These are phyloP conservation scores for Pichia cephalocereana DNA, from an alignment of 805 yeast species.

Conservation along the genomic window DNA sequence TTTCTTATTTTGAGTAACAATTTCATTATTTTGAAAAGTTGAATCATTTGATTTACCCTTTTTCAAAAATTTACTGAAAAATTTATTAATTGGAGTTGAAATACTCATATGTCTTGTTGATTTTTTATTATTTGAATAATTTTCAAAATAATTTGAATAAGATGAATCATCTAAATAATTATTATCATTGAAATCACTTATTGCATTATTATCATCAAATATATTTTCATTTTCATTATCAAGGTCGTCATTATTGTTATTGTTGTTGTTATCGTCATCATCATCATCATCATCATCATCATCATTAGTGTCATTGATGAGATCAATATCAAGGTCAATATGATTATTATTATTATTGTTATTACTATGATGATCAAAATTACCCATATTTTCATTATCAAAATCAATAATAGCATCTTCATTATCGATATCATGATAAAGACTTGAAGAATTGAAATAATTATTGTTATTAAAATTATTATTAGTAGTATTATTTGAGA, in stretches of 20 bases:
- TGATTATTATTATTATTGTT: no score
- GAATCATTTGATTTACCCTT: neutral
- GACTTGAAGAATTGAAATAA: neutral
- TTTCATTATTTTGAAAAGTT: no score
- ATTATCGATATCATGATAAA: neutral
- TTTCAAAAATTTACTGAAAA: slow-evolving; percentile 4
- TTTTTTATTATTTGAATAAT: neutral
- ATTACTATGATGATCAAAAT: no score
- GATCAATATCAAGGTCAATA: neutral
- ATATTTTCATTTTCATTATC: neutral
- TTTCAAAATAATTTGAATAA: neutral
- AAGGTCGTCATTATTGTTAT: no score
- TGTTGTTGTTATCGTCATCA: no score
- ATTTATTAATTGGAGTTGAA: slow-evolving; percentile 6
- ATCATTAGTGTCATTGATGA: no score
- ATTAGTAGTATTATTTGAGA: slow-evolving; percentile 1
- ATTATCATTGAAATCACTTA: slow-evolving; percentile 1
- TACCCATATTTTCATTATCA: neutral
- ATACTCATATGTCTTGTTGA: slow-evolving; percentile 11
- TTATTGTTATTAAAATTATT: no score
- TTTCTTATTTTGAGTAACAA: slow-evolving; percentile 18
- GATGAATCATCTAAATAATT: neutral
- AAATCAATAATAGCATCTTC: slow-evolving; percentile 10
- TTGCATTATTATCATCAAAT: slow-evolving; percentile 4
- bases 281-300: no score